Evolutionary conservation across 441 rosid genomes (phyloP).

Genomic region (Mallotus repandus): DNA sequence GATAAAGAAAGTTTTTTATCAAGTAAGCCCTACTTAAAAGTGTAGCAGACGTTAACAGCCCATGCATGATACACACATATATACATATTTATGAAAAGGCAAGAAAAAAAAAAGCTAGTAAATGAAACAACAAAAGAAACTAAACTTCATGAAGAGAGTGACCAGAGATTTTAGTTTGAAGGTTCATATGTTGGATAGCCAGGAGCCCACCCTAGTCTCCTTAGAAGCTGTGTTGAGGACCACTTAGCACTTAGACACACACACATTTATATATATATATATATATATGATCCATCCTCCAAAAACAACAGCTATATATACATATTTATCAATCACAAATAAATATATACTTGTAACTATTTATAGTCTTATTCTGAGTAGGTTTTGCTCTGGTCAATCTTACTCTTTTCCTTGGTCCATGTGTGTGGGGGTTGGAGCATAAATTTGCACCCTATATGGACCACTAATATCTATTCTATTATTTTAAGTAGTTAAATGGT

Average conservation of each 20-base stretch:
- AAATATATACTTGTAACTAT: neutral
- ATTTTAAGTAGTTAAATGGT: too few species aligned
- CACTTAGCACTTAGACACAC: neutral
- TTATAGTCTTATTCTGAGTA: neutral
- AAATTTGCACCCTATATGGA: neutral
- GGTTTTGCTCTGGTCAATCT: constrained; percentile 6
- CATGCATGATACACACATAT: too few species aligned
- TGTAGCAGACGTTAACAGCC: neutral
- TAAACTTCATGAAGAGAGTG: neutral
- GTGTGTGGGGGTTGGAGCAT: neutral
- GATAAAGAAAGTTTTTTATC: too few species aligned
- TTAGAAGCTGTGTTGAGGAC: constrained; percentile 1
- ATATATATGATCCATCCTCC: neutral
- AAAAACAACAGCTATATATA: neutral
- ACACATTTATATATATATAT: too few species aligned
- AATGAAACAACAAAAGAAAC: neutral
- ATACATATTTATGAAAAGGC: too few species aligned
- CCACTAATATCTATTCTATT: neutral
- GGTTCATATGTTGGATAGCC: neutral
- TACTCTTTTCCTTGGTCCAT: constrained; percentile 2
- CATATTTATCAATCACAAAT: neutral
- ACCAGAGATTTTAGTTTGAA: neutral
- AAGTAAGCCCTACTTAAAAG: neutral
- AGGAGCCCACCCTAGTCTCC: neutral
- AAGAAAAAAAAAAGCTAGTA: neutral